A percentile compares a stretch with the other conserved stretches of the same genome.
Evolutionary conservation across 148 eudicot species (phyloP).

Genomic region (Fagopyrum homotropicum): DNA sequence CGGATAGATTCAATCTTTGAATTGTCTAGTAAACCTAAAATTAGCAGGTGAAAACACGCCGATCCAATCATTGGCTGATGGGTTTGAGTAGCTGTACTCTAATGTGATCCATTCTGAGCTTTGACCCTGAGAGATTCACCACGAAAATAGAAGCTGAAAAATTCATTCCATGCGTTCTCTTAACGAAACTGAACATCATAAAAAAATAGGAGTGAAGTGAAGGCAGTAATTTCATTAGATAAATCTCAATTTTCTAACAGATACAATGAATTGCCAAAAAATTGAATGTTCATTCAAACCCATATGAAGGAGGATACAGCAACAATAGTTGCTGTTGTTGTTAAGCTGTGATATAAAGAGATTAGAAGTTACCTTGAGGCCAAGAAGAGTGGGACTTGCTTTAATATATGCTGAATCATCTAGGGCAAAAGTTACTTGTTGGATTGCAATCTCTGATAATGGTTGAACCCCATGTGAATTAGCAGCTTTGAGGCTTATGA

Average conservation of each 20-base stretch:
- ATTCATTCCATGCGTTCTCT: not conserved
- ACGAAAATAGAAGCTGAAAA: not conserved
- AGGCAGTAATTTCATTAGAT: no score
- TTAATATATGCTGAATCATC: constrained; percentile 49
- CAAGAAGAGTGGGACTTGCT: constrained; percentile 69
- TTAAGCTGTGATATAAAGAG: not conserved
- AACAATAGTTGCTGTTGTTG: not conserved
- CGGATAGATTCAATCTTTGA: not conserved
- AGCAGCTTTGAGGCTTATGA: not conserved
- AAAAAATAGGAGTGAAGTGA: not conserved
- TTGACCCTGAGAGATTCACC: constrained; percentile 27
- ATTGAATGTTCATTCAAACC: no score
- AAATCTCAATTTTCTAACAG: no score
- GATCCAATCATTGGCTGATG: constrained; percentile 66
- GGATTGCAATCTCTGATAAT: constrained; percentile 56
- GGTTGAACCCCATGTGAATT: constrained; percentile 54
- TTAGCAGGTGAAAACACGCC: constrained; percentile 92
- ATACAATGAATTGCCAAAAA: no score
- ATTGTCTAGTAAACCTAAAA: constrained; percentile 44
- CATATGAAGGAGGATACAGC: no score
- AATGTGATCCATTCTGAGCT: constrained; percentile 65
- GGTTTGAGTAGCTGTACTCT: constrained; percentile 46
- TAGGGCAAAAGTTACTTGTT: constrained; percentile 43
- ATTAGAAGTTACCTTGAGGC: constrained; percentile 40
- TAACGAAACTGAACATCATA: not conserved